Evolutionary conservation across 2,329 filamentous ascomycete genomes (phyloP), one percentile per base, ranked within the genome.

Genomic region (Colletotrichum godetiae): DNA sequence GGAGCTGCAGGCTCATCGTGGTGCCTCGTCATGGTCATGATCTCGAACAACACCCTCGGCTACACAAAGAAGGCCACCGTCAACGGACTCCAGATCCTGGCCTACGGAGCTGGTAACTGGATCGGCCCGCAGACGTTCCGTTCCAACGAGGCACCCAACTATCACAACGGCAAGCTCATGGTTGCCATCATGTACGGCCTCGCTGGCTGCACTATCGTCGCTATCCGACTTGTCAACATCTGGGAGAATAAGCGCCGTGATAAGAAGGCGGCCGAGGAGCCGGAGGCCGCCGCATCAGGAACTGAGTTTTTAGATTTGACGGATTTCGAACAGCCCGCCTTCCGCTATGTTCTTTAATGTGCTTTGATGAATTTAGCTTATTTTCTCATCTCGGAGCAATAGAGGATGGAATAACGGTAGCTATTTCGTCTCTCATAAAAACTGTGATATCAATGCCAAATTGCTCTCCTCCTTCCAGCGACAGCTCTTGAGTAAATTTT

Each of bases 41-140:
- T 78, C 65, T 77, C 77, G 5, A 78, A 78, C 72, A 79, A 79
- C 42, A 79, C 76, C 0, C 77, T 76, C 19, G 79, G 79, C 1
- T 78, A 80, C 68, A 80, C 79, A 15, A 80, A 80, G 61, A 80
- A 79, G 64, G 78, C 76, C 15, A 78, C 77, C 1, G 77, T 78
- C 55, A 78, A 78, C 35, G 75, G 75, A 1, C 37, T 76, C 1
- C 76, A 77, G 65, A 75, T 76, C 52, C 62, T 78, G 10, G 73
- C 73, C 1, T 77, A 77, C 33, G 74, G 74, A 12, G 72, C 72
- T 15, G 76, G 75, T 3, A 76, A 77, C 67, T 76, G 76, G 73
- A 76, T 79, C 29, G 78, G 77, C 1, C 77, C 78, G 1, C 77
- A 79, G 37, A 77, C 77, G 1, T 79, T 79, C 65, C 74, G 76